phyloP scores from a whole-genome alignment of 169 alveolate species.

The Plasmodium billcollinsi region DNA sequence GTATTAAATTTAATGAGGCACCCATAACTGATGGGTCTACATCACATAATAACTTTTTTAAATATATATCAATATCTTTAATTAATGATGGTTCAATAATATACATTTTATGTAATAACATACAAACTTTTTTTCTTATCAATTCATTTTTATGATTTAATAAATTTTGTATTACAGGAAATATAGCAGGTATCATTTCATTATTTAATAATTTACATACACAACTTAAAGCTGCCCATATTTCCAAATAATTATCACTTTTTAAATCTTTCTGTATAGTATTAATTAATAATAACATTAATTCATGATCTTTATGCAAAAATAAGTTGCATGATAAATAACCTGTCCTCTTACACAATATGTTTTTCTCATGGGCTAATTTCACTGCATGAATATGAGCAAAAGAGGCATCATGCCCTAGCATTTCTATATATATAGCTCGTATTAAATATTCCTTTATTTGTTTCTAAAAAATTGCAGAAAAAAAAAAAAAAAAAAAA shows the following conservation, averaged over 20 bases:
- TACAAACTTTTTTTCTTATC: slow-evolving; percentile 94
- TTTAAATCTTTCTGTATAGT: slow-evolving; percentile 94
- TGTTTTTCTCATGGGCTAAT: slow-evolving; percentile 91
- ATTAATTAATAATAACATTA: slow-evolving; percentile 93
- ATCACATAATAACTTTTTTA: slow-evolving; percentile 93
- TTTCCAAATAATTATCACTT: slow-evolving; percentile 92
- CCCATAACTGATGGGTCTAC: slow-evolving; percentile 96
- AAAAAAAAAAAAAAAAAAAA: background rate
- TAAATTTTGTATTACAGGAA: slow-evolving; percentile 90
- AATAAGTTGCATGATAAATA: slow-evolving; percentile 93
- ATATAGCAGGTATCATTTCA: slow-evolving; percentile 92
- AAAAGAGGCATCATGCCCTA: slow-evolving; percentile 96
- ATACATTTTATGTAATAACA: slow-evolving; percentile 91
- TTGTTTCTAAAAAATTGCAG: slow-evolving; percentile 75
- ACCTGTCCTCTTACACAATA: slow-evolving; percentile 90
- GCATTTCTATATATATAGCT: slow-evolving; percentile 96
- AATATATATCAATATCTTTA: slow-evolving; percentile 85
- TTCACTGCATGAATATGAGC: slow-evolving; percentile 95
- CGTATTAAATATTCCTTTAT: slow-evolving; percentile 91
- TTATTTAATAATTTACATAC: slow-evolving; percentile 91
- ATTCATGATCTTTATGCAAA: slow-evolving; percentile 90
- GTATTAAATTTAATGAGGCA: slow-evolving; percentile 90
- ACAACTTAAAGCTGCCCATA: slow-evolving; percentile 92
- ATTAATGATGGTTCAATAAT: slow-evolving; percentile 83
- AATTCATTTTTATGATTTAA: slow-evolving; percentile 89